Conservation (phyloP, 2,329 filamentous ascomycete species). For the Pseudogymnoascus sp. region DNA sequence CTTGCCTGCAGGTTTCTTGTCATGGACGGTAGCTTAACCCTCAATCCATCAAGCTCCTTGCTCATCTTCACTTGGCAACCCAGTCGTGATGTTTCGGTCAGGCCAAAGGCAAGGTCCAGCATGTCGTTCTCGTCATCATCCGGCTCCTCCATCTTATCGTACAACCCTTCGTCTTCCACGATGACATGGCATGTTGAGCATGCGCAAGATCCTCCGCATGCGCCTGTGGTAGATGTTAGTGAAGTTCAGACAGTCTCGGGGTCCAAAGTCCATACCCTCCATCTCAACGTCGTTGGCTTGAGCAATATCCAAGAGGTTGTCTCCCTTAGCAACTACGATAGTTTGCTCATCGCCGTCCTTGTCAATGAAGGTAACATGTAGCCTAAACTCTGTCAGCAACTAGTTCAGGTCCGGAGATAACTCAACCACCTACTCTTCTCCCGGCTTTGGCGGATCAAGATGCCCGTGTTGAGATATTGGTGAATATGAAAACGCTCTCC, state of each 20-base stretch:
- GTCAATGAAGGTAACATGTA: constrained; percentile 86
- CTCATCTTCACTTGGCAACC: constrained; percentile 64
- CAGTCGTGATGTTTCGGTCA: constrained; percentile 57
- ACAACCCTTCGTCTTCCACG: constrained; percentile 53
- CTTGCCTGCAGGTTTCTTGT: constrained; percentile 92
- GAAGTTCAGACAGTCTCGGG: not conserved
- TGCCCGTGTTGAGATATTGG: constrained; percentile 61
- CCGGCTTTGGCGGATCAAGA: constrained; percentile 72
- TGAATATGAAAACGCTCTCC: constrained; percentile 57
- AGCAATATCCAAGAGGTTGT: constrained; percentile 91
- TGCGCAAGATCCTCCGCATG: constrained; percentile 77
- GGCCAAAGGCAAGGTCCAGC: constrained; percentile 65
- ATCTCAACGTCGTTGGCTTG: constrained; percentile 94
- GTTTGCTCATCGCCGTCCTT: constrained; percentile 73
- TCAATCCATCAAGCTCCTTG: constrained; percentile 78
- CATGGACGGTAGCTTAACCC: constrained; percentile 82
- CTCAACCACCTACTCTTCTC: constrained; percentile 65
- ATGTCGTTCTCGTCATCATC: constrained; percentile 62
- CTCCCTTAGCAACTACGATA: constrained; percentile 73
- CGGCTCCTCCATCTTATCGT: constrained; percentile 53
- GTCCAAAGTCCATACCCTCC: constrained; percentile 55
- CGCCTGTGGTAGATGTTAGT: constrained; percentile 40
- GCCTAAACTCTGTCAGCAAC: constrained; percentile 38
- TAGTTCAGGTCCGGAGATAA: constrained; percentile 11
- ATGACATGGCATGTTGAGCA: constrained; percentile 72